These are phyloP conservation scores for Xylariaceae sp. DNA, from an alignment of 2,329 filamentous ascomycete species.

Conservation along the genomic window DNA sequence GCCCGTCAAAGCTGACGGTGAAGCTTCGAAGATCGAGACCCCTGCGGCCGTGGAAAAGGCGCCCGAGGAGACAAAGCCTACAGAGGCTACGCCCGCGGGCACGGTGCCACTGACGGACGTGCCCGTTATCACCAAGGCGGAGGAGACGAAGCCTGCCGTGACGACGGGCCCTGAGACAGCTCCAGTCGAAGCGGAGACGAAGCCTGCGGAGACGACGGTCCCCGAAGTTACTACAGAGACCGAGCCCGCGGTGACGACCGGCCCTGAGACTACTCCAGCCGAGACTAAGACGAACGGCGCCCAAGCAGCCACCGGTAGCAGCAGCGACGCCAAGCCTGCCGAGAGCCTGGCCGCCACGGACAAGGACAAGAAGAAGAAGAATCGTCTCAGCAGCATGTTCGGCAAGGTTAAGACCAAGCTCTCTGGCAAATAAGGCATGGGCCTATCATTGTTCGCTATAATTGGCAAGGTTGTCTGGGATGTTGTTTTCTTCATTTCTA, in stretches of 20 bases:
- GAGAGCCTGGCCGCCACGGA: slow-evolving; percentile 33
- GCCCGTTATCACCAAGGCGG: slow-evolving; percentile 6
- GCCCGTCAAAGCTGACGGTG: slow-evolving; percentile 27
- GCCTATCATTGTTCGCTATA: no score
- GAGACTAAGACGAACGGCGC: no score
- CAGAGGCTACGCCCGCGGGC: neutral
- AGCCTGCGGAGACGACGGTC: slow-evolving; percentile 11
- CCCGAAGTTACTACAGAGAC: no score
- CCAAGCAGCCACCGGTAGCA: no score
- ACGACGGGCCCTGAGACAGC: slow-evolving; percentile 12
- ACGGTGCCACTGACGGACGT: slow-evolving; percentile 3
- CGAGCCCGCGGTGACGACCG: no score
- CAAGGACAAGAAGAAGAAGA: slow-evolving; percentile 56
- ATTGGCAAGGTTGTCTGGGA: no score
- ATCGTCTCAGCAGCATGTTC: slow-evolving; percentile 56
- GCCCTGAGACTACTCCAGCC: neutral
- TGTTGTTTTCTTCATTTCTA: slow-evolving; percentile 15
- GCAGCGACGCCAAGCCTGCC: slow-evolving; percentile 23
- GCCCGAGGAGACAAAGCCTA: neutral
- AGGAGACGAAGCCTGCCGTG: slow-evolving; percentile 12
- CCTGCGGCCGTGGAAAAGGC: neutral
- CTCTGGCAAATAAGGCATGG: slow-evolving; percentile 25
- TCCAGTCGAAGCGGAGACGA: no score
- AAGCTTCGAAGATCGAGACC: slow-evolving; percentile 12
- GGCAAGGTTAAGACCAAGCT: slow-evolving; percentile 45